A percentile compares a stretch with the other conserved stretches of the same genome.
phyloP scores from a whole-genome alignment of 306 rosid species.

The Cyamopsis tetragonoloba region DNA sequence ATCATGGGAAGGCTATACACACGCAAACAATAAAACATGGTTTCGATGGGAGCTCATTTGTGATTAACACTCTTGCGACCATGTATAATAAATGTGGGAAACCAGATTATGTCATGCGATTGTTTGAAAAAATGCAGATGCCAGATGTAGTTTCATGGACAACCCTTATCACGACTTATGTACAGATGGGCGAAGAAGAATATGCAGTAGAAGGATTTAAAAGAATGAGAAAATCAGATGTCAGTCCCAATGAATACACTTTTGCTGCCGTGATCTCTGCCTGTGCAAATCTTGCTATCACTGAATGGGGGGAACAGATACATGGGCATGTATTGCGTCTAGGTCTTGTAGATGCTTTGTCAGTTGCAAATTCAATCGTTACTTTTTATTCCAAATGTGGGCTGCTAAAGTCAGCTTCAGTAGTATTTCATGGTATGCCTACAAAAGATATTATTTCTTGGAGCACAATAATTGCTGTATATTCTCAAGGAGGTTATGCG shows the following conservation, averaged over 20 bases:
- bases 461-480: constrained; percentile 76
- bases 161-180: constrained; percentile 45
- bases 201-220: constrained; percentile 52
- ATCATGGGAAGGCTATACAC: constrained; percentile 59
- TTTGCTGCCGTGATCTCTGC: constrained; percentile 65
- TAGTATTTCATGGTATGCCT: constrained; percentile 46
- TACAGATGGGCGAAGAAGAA: constrained; percentile 55
- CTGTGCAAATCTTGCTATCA: constrained; percentile 54
- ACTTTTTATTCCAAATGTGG: constrained; percentile 72
- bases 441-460: constrained; percentile 72
- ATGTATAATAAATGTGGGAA: constrained; percentile 80
- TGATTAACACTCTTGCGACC: constrained; percentile 59
- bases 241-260: constrained; percentile 67
- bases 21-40: constrained; percentile 62
- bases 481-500: constrained; percentile 72
- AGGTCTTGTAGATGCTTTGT: constrained; percentile 53
- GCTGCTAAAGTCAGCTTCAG: constrained; percentile 50
- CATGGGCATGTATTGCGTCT: constrained; percentile 51
- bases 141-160: constrained; percentile 89
- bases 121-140: constrained; percentile 53
- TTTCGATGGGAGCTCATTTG: constrained; percentile 57
- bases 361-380: constrained; percentile 66
- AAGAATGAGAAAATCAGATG: constrained; percentile 56
- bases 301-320: constrained; percentile 62
- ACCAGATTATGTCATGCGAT: constrained; percentile 48